These are phyloP conservation scores for Fraxinus paxiana DNA, from an alignment of 305 asterid genomes.

Conservation along the genomic window DNA sequence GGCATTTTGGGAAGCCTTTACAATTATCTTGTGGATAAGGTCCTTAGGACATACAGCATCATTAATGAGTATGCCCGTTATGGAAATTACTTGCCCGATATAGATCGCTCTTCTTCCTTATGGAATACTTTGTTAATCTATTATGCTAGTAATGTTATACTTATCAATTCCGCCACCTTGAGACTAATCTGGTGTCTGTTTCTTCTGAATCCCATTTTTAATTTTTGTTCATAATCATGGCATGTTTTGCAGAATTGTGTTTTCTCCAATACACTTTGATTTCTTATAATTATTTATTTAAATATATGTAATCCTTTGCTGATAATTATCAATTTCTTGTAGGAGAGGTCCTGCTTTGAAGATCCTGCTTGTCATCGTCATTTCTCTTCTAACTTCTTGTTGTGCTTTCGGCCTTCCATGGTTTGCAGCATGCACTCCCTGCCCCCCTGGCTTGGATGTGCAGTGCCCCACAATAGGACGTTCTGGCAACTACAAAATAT, in stretches of 20 bases:
- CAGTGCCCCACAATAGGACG: slow-evolving; percentile 74
- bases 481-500: slow-evolving; percentile 72
- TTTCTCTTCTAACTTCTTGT: slow-evolving; percentile 79
- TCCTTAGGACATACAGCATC: slow-evolving; percentile 67
- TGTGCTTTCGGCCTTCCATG: slow-evolving; percentile 81
- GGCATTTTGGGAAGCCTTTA: slow-evolving; percentile 80
- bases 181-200: background rate
- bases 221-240: background rate
- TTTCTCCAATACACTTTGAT: background rate
- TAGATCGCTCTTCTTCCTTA: background rate
- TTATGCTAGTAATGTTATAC: background rate
- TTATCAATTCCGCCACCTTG: background rate
- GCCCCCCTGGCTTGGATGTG: slow-evolving; percentile 51
- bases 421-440: slow-evolving; percentile 67
- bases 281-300: background rate
- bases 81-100: background rate
- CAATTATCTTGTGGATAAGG: slow-evolving; percentile 72
- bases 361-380: slow-evolving; percentile 56
- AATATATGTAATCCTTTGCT: slow-evolving; percentile 14
- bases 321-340: slow-evolving; percentile 32
- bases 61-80: slow-evolving; percentile 68
- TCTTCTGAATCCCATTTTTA: background rate
- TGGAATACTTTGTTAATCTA: background rate
- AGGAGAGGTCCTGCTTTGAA: slow-evolving; percentile 78
- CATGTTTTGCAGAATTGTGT: background rate